Conservation (phyloP, 148 eudicot genomes). For the Camellia japonica region DNA sequence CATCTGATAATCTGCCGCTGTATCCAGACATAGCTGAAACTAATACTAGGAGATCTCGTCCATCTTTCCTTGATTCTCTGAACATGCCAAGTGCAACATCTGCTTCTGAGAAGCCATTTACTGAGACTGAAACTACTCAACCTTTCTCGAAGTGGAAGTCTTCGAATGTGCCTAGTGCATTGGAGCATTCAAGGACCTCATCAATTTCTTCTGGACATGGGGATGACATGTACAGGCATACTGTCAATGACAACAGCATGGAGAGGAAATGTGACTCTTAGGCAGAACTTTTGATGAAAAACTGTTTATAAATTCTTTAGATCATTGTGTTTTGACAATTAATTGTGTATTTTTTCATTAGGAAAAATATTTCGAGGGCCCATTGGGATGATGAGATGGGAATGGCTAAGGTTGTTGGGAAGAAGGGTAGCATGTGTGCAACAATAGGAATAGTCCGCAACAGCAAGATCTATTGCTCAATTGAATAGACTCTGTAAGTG, state of each 20-base stretch:
- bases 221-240: slow-evolving; percentile 27
- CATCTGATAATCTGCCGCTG: slow-evolving; percentile 33
- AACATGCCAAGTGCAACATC: slow-evolving; percentile 49
- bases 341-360: too few species aligned
- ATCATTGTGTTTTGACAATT: too few species aligned
- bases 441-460: too few species aligned
- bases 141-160: slow-evolving; percentile 24
- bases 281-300: too few species aligned
- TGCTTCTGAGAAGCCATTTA: slow-evolving; percentile 19
- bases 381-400: too few species aligned
- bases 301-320: too few species aligned
- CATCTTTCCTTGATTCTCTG: slow-evolving; percentile 90
- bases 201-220: slow-evolving; percentile 34
- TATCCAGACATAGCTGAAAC: slow-evolving; percentile 44
- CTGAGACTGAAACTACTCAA: slow-evolving; percentile 22
- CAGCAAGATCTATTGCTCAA: too few species aligned
- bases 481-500: too few species aligned
- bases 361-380: too few species aligned
- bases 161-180: slow-evolving; percentile 18
- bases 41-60: slow-evolving; percentile 60
- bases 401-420: too few species aligned
- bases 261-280: slow-evolving; percentile 37
- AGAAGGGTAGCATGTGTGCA: too few species aligned
- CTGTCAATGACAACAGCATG: slow-evolving; percentile 28
- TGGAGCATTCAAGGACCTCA: slow-evolving; percentile 17